Evolutionary conservation across 2,329 filamentous ascomycete genomes (phyloP), one percentile per base, ranked within the genome.

Genomic region (Corinectria fuckeliana): DNA sequence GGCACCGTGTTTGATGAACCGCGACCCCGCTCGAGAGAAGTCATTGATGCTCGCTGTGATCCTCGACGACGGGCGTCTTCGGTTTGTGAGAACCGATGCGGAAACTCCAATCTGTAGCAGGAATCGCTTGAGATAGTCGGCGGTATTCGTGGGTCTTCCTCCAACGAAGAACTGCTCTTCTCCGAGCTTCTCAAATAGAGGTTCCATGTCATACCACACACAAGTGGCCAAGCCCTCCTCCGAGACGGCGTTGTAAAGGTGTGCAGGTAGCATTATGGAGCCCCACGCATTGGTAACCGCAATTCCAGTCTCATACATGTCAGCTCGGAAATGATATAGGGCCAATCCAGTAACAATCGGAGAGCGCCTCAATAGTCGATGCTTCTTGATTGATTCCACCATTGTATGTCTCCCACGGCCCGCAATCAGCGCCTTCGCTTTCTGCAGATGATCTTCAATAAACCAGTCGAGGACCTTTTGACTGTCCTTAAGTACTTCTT

Each of bases 181-280:
- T 3, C 70, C 71, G 9, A 80, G 69, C 1, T 75, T n/a, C 1
- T 23, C 20, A 1, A 70, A 52, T 0, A 72, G 36, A 5, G 77
- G 8, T 1, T 79, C 74, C 74, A 82, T 78, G 61, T 82, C 80
- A 1, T 51, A 47, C 80, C 80, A 82, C 3, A 13, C 5, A 1
- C 50, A 3, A 0, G 39, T 6, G 1, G 77, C 21, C 1, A 75
- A 50, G 2, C 68, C 67, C 50, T 78, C 73, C 11, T 69, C 51
- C 2, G 48, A 41, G 2, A 77, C 50, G 1, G 79, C 78, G 48
- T 80, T 77, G 68, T 81, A 81, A 1, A 83, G 62, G 45, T 83
- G 80, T 1, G 60, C 62, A 0, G 72, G 62, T 44, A 71, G 76
- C 10, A 73, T 61, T 10, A 81, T 69, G 0, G 78, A 76, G 1